Evolutionary conservation across 768 basidiomycete species (phyloP), one percentile per base, ranked within the genome.

Genomic region (Russula vinacea): DNA sequence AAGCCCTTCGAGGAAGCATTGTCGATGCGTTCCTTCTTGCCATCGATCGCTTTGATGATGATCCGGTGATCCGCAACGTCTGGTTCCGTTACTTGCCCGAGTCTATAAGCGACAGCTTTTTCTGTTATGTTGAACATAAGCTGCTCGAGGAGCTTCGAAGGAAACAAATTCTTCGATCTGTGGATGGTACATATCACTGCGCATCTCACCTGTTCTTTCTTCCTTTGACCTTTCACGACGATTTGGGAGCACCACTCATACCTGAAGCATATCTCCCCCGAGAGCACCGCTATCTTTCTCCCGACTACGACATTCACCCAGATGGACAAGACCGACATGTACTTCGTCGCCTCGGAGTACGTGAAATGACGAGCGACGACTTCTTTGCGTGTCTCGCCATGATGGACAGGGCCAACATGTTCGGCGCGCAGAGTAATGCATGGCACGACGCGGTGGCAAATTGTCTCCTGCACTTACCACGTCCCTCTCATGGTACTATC

Each of bases 11-110:
- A 19, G 52, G 63, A 16, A 64, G 65, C 32, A 62, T 74, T 32
- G 39, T 67, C 6, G 62, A 66, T 3, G 61, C 69, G 4, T 73
- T 74, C 55, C 40, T 70, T 5, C 32, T 62, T 2, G 73, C 73
- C 40, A 51, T 74, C n/a, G 26, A 59, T 1, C 56, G 56, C 14
- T 72, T 74, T 45, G 19, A 53, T 29, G 29, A 45, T 5, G 60
- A 62, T 16, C 67, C 71, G 7, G 45, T 26, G 1, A 67, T 74
- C 13, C 59, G 58, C 44, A 62, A 68, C 44, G 58, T 60, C 14
- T 74, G 73, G 73, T 65, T 72, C 49, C 66, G 68, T 47, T 74
- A 66, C 60, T 51, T 74, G 26, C 73, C 72, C 24, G 53, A 60
- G 11, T 32, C 40, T 2, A 66, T 71, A 35, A 35, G 54, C 24